Base-by-base conservation (phyloP, 352 stramenopile genomes). In the Globisporangium okanoganense region DNA sequence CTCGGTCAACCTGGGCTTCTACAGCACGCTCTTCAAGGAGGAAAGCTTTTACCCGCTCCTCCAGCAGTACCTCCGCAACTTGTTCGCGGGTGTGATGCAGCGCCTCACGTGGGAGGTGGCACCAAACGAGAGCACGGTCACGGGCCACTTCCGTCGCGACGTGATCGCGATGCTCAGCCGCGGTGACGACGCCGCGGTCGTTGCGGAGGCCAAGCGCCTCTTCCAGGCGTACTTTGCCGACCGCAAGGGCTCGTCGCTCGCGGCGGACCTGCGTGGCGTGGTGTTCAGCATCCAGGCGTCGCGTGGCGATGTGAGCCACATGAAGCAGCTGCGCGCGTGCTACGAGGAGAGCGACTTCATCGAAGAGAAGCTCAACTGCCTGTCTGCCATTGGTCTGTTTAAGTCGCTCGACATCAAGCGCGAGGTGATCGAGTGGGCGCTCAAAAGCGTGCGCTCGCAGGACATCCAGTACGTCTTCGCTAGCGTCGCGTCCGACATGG, bases 391-490 rank as follows among this genome's bases (percentile, higher is more conserved):
- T 12, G 85, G 83, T 22, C 69, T 87, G 31, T 75, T 87, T 58
- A 76, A 82, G 59, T 76, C 75, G 8, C 40, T 80, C 31, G 76
- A 78, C 7, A 56, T 87, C 22, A 90, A 94, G 75, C 69, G 64
- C 38, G 71, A 82, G 44, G 78, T 88, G 25, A 77, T 96, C 41
- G 57, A 81, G 43, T 96, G 82, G 77, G 70, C 76, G 8, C 63
- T 90, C 24, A 75, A 76, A 62, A 74, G 48, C 56, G 85, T 96
- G n/a, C 81, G 84, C 22, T 85, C 75, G 38, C 85, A 95, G 69
- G 85, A 96, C 64, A 94, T 90, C 49, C 76, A 90, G 59, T 88
- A 85, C 62, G 59, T 87, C 2, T 94, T 95, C 50, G 70, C 61
- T 40, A 88, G 83, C 48, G 82, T 96, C n/a, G 78, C 82, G 1